Base-by-base conservation (phyloP, 768 basidiomycete species). In the Amanita rimosa region DNA sequence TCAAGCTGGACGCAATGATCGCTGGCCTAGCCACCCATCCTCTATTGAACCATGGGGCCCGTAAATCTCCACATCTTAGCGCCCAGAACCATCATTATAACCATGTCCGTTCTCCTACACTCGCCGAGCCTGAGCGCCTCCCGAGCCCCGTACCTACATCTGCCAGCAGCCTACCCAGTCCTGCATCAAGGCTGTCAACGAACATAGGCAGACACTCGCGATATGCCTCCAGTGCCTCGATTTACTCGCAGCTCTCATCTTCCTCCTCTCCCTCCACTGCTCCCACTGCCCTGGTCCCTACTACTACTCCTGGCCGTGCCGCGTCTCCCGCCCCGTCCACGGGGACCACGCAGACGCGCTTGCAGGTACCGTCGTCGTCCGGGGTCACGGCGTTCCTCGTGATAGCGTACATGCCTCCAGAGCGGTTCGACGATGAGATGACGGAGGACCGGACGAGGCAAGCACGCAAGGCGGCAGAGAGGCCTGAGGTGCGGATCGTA, bases 1-100 rank as follows among this genome's bases (percentile, higher is more conserved):
- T 97, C 64, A 84, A 92, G 59, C 70, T 98, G 40, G 96, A 98
- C 62, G 92, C 88, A 61, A 94, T 96, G 90, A 79, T 98, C 35
- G 78, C 93, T 1, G 94, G 94, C 17, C 81, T 99, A 49, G 77
- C 84, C 2, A 85, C 89, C 4, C 88, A 92, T 62, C 78, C 78
- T 1, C 69, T 73, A 39, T 63, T 10, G 13, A 44, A 35, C 40
- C 38, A 50, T 8, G 35, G 16, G 3, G 19, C 19, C 22, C 10
- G 22, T 14, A 50, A 50, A n/a, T 4, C 4, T 3, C 17, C 10
- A 45, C 17, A n/a, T 7, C 17, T 2, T n/a, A n/a, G n/a, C n/a
- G n/a, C n/a, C n/a, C n/a, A n/a, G n/a, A n/a, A 35, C 9, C 16
- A 31, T 33, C 1, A 45, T 5, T 8, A 19, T 13, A 37, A 37